Evolutionary conservation across 2,329 filamentous ascomycete genomes (phyloP), one percentile per base, ranked within the genome.

Genomic region (Penicillium sp.): DNA sequence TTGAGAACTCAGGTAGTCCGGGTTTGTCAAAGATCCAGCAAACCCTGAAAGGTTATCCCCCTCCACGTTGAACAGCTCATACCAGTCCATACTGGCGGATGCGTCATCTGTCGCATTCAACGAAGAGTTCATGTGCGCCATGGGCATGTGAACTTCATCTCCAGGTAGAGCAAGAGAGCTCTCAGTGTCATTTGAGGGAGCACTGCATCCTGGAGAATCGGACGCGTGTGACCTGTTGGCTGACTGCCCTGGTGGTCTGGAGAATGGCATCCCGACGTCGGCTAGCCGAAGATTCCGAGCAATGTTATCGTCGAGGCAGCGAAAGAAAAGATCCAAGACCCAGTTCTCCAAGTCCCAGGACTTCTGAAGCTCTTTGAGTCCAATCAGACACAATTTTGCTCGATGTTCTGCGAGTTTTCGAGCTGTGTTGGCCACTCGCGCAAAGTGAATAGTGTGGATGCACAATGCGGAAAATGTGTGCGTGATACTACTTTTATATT

Each of bases 301-400:
- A 0, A 74, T 79, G 18, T 73, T 70, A 44, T 74, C 70, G 54
- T 80, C 78, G 2, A 78, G 59, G 42, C 76, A 78, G 6, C 76
- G 75, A 29, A 79, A 77, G 53, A 80, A 80, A 0, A 79, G 62
- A 53, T 79, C 70, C 2, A 79, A 59, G 0, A 79, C 73, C 74
- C 75, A 76, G 49, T 79, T 79, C 13, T 76, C 76, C 8, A 79
- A 62, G 45, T 79, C 76, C 78, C 77, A 80, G 0, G 74, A 76
- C 47, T 74, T 76, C 51, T 79, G 78, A 8, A 80, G 59, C 53
- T 80, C 78, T 45, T 77, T 72, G 0, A 80, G 57, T 0, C 77
- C 76, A 16, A 80, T 57, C 0, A 80, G 61, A 51, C 77, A 80
- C 0, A 80, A 53, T n/a, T 79, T 74, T 0, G 77, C 76, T 24